Evolutionary conservation across 2,329 filamentous ascomycete genomes (phyloP).

Genomic region (Pleurostoma richardsiae): DNA sequence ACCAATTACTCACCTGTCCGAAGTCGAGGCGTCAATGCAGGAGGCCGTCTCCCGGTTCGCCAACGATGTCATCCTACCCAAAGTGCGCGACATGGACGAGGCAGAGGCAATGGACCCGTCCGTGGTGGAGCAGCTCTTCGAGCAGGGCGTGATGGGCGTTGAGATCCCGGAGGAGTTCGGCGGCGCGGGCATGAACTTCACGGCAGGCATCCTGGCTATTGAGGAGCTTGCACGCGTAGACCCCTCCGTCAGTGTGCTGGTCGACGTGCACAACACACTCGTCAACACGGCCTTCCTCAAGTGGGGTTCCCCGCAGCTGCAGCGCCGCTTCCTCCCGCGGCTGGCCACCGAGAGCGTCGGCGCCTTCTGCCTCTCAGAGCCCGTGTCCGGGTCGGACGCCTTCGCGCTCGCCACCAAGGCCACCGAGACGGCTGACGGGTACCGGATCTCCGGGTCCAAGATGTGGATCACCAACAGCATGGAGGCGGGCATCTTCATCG

Average conservation of each 20-base stretch:
- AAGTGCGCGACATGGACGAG: conserved; percentile 96
- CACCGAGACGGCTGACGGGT: conserved; percentile 75
- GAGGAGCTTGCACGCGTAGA: conserved; percentile 94
- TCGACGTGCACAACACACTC: conserved; percentile 96
- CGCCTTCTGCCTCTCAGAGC: conserved; percentile 90
- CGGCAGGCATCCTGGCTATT: conserved; percentile 89
- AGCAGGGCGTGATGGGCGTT: conserved; percentile 94
- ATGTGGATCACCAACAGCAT: conserved; percentile 99
- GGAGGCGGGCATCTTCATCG: conserved; percentile 92
- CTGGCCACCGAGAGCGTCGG: conserved; percentile 87
- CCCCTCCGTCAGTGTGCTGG: conserved; percentile 89
- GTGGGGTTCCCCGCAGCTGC: conserved; percentile 69
- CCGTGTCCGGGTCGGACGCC: conserved; percentile 88
- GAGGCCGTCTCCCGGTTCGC: conserved; percentile 91
- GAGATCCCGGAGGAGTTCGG: conserved; percentile 98
- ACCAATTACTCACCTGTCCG: conserved; percentile 87
- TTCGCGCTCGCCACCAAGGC: conserved; percentile 94
- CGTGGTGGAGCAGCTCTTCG: conserved; percentile 88
- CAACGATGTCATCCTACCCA: conserved; percentile 80
- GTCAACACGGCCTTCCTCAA: conserved; percentile 92
- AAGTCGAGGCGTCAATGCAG: conserved; percentile 83
- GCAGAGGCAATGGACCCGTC: conserved; percentile 86
- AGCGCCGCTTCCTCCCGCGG: conserved; percentile 85
- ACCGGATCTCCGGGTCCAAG: conserved; percentile 85
- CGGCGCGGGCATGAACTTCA: conserved; percentile 98